Evolutionary conservation across 352 stramenopile species (phyloP), one percentile per base, ranked within the genome.

Genomic region (Pythium periplocum): DNA sequence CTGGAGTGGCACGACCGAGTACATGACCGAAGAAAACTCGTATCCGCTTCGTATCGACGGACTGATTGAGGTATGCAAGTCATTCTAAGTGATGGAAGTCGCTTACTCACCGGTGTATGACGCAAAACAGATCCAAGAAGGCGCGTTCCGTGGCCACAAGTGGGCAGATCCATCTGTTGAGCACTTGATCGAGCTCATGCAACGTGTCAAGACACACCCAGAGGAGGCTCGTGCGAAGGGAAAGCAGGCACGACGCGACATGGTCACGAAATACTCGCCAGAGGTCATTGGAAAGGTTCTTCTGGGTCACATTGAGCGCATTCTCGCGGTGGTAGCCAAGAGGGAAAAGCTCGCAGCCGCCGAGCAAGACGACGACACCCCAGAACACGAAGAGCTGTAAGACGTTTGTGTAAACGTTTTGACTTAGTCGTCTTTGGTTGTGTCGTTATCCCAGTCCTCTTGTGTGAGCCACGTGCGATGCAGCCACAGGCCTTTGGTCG

Each of bases 1-100:
- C 59, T 98, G 88, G 85, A 96, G 83, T 50, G 92, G 92, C 8
- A 86, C 83, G 1, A 93, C 84, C 4, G 86, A 95, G 51, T 96
- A 88, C 59, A 94, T 96, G 84, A 95, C 82, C 1, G 59, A 88
- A 17, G 67, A 80, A 11, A 96, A 96, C 59, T 92, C 83, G 43
- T 96, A 93, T 46, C 86, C 80, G 8, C 58, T 96, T 11, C 51
- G 68, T 3, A 90, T 93, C 53, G 73, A 93, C 42, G 80, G 86
- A n/a, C 72, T 96, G 4, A 51, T 87, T 7, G 73, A 90, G 67
- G 83, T 90, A 65, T 61, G 40, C 38, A 26, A 26, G 17, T 10
- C 4, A 10, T 9, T 10, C 6, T 48, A 2, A 12, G 12, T 53
- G n/a, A 10, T 47, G 30, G 9, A 2, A 45, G 12, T 46, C 4